phyloP scores from a whole-genome alignment of 2,329 filamentous ascomycete genomes.

The Neopestalotiopsis clavispora region DNA sequence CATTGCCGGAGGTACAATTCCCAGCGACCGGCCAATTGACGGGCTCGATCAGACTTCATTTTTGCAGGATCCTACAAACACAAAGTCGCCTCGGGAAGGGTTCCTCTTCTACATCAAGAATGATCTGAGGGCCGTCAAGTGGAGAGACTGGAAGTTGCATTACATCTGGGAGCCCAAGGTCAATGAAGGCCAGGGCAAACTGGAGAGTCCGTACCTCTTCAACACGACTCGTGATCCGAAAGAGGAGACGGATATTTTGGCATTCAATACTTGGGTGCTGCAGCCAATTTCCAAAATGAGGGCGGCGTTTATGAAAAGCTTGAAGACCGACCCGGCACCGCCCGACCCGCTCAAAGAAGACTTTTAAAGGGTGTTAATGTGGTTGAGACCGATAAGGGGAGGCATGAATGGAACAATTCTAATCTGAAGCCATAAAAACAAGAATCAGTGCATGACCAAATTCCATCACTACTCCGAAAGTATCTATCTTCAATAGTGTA shows the following conservation, averaged over 20 bases:
- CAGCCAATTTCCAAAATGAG: slow-evolving; percentile 1
- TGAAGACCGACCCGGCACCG: background rate
- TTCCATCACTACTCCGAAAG: too few species aligned
- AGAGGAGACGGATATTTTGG: background rate
- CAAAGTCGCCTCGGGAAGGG: slow-evolving; percentile 28
- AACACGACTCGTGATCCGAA: background rate
- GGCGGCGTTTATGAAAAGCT: slow-evolving; percentile 1
- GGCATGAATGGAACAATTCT: background rate
- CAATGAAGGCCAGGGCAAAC: slow-evolving; percentile 23
- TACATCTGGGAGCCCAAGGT: slow-evolving; percentile 40
- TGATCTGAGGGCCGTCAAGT: slow-evolving; percentile 39
- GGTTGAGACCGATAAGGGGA: background rate
- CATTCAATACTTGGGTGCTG: background rate
- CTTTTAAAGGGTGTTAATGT: background rate
- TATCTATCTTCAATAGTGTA: too few species aligned
- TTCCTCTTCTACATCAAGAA: slow-evolving; percentile 42
- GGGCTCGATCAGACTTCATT: slow-evolving; percentile 34
- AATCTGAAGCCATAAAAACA: too few species aligned
- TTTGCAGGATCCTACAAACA: slow-evolving; percentile 27
- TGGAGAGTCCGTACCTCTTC: background rate
- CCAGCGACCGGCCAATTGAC: slow-evolving; percentile 36
- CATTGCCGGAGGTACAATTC: slow-evolving; percentile 27
- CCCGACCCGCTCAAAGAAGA: background rate
- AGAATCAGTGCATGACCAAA: too few species aligned
- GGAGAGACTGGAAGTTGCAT: slow-evolving; percentile 41